Evolutionary conservation across 805 yeast genomes (phyloP), one percentile per base, ranked within the genome.

Genomic region (Myxozyma sirexii): DNA sequence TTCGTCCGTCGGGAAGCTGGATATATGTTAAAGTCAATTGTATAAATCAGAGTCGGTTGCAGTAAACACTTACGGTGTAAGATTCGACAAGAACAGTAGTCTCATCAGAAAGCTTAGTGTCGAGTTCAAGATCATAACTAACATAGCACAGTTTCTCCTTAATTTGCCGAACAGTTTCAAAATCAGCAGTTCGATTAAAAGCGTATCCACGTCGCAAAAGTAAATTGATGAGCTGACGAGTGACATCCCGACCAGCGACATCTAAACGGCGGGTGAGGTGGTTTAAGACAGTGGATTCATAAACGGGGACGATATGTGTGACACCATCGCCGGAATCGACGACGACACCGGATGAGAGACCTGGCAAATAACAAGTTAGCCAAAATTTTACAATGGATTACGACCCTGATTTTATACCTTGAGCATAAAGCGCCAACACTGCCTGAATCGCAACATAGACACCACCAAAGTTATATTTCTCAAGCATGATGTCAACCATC

Each of bases 291-390:
- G 90, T 96, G 4, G 96, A 87, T 76, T 94, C 98, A 74, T 94
- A 94, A 41, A 94, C 99, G 23, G 99, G 99, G 44, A 94, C 97
- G 75, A 94, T 87, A 73, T 94, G 99, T 3, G 99, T 94, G 48
- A 93, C 99, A 76, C 98, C 98, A 74, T 92, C 98, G 71, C 99
- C 99, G 3, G 97, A 90, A 75, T 94, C 99, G 23, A 94, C 98
- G 59, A 94, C 99, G 19, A 94, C 98, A 69, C 99, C 99, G 0
- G 96, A 88, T 26, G 96, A 87, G 68, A 93, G 81, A 31, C 70
- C 68, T 61, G 19, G 4, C 6, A 8, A 12, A 33, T 6, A 4
- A 19, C 17, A 42, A 12, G 26, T 2, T 15, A 19, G 8, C 17
- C 6, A 17, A 41, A 48, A 17, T 5, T 8, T 37, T 13, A 31